Base-by-base conservation (phyloP, 208 protist genomes). In the Leishmania turanica region DNA sequence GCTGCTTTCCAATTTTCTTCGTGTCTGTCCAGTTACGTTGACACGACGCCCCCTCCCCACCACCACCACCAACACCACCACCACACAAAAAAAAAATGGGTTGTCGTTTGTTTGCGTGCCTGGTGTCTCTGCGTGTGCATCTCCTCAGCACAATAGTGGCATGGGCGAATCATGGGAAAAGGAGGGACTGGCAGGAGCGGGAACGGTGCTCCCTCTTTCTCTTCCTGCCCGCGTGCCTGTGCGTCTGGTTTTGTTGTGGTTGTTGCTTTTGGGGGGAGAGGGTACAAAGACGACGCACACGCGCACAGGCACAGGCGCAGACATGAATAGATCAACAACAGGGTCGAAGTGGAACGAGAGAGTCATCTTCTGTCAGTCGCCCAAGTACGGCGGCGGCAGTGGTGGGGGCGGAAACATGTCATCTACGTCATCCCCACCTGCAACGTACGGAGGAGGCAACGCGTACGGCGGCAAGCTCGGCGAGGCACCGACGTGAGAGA, bases 361-460 rank as follows among this genome's bases (percentile, higher is more conserved):
- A 15, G 1, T 54, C 31, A 24, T 56, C 15, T 11, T 13, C 34
- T 4, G 34, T 66, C 56, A 56, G 19, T 70, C 54, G 3, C 45
- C 65, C 42, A 13, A 77, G 70, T 87, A 84, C 75, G 84, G 84
- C 47, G 84, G 84, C 3, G 84, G 84, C 42, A 77, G 77, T n/a
- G 74, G 62, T 54, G 78, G 78, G 0, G 75, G 72, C n/a, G 78
- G 78, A 19, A 82, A n/a, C 40, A 62, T 45, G 42, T 84, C 68
- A 24, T 79, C 77, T 34, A 40, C 60, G 17, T 78, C 76, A 13
- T 73, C 76, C 34, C 78, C 76, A 42, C 79, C 70, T 5, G 80
- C 51, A 6, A 81, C 45, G 70, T 91, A 89, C 49, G 88, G 82
- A 9, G 88, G 85, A 9, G 88, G 88, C 53, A 91, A 79, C 24